phyloP scores from a whole-genome alignment of 75 land plant species.

The Cryptomeria japonica region DNA sequence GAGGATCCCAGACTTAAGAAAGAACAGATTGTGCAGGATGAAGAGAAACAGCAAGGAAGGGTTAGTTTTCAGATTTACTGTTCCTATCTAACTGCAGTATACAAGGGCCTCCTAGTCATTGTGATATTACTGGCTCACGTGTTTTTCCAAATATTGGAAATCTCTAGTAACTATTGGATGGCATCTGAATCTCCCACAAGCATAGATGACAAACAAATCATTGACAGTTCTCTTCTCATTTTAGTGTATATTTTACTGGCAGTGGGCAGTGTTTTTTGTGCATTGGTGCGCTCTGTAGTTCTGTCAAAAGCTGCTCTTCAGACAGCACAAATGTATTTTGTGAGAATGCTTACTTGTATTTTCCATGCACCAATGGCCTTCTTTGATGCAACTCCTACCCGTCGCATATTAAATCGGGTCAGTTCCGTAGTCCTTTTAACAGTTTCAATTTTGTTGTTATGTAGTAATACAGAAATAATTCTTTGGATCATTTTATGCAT shows the following conservation, averaged over 20 bases:
- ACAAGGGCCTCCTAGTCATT: slow-evolving; percentile 52
- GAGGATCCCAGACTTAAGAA: slow-evolving; percentile 20
- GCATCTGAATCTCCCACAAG: slow-evolving; percentile 88
- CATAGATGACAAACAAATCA: slow-evolving; percentile 30
- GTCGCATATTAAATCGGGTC: slow-evolving; percentile 85
- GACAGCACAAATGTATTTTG: slow-evolving; percentile 64
- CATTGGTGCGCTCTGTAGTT: slow-evolving; percentile 47
- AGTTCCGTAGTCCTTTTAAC: slow-evolving; percentile 6
- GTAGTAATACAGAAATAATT: not conserved
- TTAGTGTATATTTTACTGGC: slow-evolving; percentile 66
- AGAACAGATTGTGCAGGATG: slow-evolving; percentile 61
- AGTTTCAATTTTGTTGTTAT: not conserved
- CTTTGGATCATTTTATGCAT: not conserved
- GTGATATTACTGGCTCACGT: slow-evolving; percentile 55
- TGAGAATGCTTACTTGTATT: slow-evolving; percentile 57
- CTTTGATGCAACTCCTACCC: slow-evolving; percentile 91
- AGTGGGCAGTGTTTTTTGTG: slow-evolving; percentile 62
- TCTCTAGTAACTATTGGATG: slow-evolving; percentile 90
- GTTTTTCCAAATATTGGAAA: slow-evolving; percentile 72
- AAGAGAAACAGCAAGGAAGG: slow-evolving; percentile 67
- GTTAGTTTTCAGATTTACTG: slow-evolving; percentile 72
- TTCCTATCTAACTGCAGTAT: slow-evolving; percentile 65
- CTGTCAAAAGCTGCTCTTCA: slow-evolving; percentile 50
- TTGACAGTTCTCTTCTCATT: slow-evolving; percentile 33
- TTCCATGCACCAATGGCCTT: slow-evolving; percentile 97